Conservation (phyloP, 1,139 yeast genomes). For the Kodamaea arcana region DNA sequence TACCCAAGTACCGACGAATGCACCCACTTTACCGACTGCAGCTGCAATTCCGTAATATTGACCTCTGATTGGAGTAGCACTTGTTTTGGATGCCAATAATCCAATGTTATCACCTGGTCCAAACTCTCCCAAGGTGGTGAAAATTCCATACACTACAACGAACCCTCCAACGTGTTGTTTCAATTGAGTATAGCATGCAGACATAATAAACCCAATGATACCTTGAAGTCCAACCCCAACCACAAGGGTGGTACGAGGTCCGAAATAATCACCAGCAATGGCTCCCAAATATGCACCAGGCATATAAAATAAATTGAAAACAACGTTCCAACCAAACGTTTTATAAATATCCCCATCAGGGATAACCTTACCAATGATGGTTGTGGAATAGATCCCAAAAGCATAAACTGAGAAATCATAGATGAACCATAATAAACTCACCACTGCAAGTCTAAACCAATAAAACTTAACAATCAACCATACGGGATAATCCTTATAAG, state of each 20-base stretch:
- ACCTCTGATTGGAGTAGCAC: constrained; percentile 86
- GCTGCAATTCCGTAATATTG: constrained; percentile 90
- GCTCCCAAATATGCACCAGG: constrained; percentile 93
- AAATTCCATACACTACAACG: constrained; percentile 82
- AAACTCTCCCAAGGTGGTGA: constrained; percentile 82
- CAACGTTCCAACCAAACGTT: constrained; percentile 90
- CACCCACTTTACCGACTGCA: constrained; percentile 87
- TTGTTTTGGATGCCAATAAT: constrained; percentile 77
- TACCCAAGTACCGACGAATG: constrained; percentile 83
- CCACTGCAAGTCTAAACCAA: constrained; percentile 72
- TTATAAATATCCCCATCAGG: constrained; percentile 63
- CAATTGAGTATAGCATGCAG: constrained; percentile 58
- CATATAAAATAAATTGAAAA: constrained; percentile 78
- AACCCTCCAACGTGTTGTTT: constrained; percentile 67
- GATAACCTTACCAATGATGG: constrained; percentile 57
- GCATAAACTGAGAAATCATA: constrained; percentile 88
- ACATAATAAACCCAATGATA: constrained; percentile 81
- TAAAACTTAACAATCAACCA: constrained; percentile 69
- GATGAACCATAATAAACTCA: constrained; percentile 82
- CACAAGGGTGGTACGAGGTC: constrained; percentile 76
- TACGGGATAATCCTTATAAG: constrained; percentile 52
- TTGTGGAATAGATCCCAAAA: constrained; percentile 77
- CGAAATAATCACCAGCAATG: constrained; percentile 72
- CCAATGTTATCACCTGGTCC: constrained; percentile 96
- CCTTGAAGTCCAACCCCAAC: constrained; percentile 72